These are phyloP conservation scores for Wickerhamomyces sp. DNA, from an alignment of 1,139 yeast species.

Conservation along the genomic window DNA sequence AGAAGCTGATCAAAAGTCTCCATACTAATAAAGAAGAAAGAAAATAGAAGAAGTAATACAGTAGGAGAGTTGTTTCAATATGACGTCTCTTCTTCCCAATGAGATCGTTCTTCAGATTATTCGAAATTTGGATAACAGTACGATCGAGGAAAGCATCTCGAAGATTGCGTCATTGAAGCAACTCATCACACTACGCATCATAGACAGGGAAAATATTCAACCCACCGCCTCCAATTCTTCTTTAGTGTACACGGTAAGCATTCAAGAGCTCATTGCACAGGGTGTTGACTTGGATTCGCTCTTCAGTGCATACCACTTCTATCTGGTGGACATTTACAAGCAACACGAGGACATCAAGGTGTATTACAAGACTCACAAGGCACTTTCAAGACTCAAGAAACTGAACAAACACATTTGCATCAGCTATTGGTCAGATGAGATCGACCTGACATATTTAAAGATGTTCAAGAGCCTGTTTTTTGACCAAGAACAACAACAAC, in stretches of 20 bases:
- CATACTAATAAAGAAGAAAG: too few relatives aligned
- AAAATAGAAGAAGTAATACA: too few relatives aligned
- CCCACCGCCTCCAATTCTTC: too few relatives aligned
- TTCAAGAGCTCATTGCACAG: too few relatives aligned
- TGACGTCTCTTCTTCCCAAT: conserved; percentile 7
- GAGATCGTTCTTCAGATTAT: conserved; percentile 9
- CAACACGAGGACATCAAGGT: conserved; percentile 1
- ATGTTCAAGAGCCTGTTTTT: conserved; percentile 18
- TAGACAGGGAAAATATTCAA: too few relatives aligned
- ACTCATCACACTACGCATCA: not conserved
- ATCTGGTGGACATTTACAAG: not conserved
- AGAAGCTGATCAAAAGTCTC: too few relatives aligned
- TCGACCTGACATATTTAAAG: conserved; percentile 17
- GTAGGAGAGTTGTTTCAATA: too few relatives aligned
- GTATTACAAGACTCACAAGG: conserved; percentile 7
- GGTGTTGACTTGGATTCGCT: not conserved
- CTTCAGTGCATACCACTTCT: conserved; percentile 2
- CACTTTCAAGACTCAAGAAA: not conserved
- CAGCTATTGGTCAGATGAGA: conserved; percentile 7
- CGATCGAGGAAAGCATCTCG: conserved; percentile 5
- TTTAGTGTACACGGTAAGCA: too few relatives aligned
- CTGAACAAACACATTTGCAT: conserved; percentile 7
- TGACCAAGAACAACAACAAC: not conserved
- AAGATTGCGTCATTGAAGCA: conserved; percentile 6
- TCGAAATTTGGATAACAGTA: conserved; percentile 2